Evolutionary conservation across 495 filamentous ascomycete genomes (phyloP).

Genomic region (Sporormia fimetaria): DNA sequence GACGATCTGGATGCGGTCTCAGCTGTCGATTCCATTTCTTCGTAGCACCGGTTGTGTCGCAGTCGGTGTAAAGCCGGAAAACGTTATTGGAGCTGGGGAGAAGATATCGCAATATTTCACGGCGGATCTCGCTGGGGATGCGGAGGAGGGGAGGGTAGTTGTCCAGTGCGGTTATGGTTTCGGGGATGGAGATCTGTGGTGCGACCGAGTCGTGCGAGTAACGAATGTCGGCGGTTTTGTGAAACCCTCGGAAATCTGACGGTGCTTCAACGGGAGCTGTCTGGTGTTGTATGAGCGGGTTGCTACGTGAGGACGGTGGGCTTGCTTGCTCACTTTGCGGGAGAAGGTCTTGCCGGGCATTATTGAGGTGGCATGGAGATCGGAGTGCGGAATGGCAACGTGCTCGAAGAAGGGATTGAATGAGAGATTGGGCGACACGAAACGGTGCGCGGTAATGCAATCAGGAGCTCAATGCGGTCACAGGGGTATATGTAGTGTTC

Average conservation of each 20-base stretch:
- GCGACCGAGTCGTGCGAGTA: constrained; percentile 7
- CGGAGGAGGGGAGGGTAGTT: constrained; percentile 21
- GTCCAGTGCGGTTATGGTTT: constrained; percentile 20
- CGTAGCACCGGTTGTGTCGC: constrained; percentile 18
- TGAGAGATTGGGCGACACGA: too few relatives aligned
- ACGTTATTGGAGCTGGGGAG: constrained; percentile 16
- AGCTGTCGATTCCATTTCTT: constrained; percentile 21
- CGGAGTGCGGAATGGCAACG: neutral
- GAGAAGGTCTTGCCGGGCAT: constrained; percentile 20
- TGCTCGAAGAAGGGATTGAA: neutral
- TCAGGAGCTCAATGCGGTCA: too few relatives aligned
- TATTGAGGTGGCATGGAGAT: constrained; percentile 2
- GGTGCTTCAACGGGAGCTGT: constrained; percentile 7
- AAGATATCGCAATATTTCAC: constrained; percentile 21
- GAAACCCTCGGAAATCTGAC: constrained; percentile 5
- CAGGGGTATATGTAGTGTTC: too few relatives aligned
- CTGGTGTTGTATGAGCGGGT: constrained; percentile 3
- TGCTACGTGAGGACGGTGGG: neutral
- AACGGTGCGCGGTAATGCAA: too few relatives aligned
- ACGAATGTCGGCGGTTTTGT: neutral
- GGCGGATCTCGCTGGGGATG: constrained; percentile 22
- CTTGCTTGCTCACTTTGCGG: constrained; percentile 15
- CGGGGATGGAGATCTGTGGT: constrained; percentile 18
- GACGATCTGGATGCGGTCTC: constrained; percentile 13
- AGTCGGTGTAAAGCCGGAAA: constrained; percentile 24